Base-by-base conservation (phyloP, 1,139 yeast genomes). In the Geotrichum fermentans region DNA sequence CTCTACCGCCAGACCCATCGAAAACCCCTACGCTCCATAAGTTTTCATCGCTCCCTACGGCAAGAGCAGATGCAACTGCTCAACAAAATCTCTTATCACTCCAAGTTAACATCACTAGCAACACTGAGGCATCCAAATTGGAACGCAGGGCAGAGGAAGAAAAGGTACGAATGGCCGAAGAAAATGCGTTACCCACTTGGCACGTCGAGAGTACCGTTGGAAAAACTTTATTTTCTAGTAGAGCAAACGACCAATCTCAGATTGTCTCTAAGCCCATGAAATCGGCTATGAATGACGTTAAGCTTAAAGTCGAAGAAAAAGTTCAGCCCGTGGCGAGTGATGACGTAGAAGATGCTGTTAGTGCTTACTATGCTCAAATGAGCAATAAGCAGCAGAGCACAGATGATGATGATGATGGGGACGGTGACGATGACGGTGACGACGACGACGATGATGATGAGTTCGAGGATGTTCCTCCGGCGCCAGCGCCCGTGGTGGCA, bases 141-240 rank as follows among this genome's bases (percentile, higher is more conserved):
- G 70, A 62, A 46, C 58, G 79, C 57, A 76, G 79, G 62, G 90
- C 83, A 59, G 79, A 75, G 56, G 76, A 81, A 73, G 79, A 82
- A 75, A 86, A 83, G 65, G 78, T 61, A 36, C 59, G 68, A 30
- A 60, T 61, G 40, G 68, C 90, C 64, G 85, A 86, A 63, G 96
- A 90, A 66, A 92, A 94, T 64, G 97, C 96, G 1, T 74, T 92
- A 58, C 98, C 99, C 8, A 82, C 95, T 21, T 92, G 99, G 99
- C 96, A 92, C 64, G 78, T 84, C 57, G 83, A 83, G 58, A 82
- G 94, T 61, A 89, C 98, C 0, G 94, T 92, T 55, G 96, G 95
- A 24, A 49, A 49, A 36, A 38, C 40, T 20, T 44, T 49, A 46
- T 49, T 41, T 20, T 39, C 44, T n/a, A 34, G 45, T 33, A 38